phyloP scores from a whole-genome alignment of 345 rosid genomes.

The Barbarea vulgaris region DNA sequence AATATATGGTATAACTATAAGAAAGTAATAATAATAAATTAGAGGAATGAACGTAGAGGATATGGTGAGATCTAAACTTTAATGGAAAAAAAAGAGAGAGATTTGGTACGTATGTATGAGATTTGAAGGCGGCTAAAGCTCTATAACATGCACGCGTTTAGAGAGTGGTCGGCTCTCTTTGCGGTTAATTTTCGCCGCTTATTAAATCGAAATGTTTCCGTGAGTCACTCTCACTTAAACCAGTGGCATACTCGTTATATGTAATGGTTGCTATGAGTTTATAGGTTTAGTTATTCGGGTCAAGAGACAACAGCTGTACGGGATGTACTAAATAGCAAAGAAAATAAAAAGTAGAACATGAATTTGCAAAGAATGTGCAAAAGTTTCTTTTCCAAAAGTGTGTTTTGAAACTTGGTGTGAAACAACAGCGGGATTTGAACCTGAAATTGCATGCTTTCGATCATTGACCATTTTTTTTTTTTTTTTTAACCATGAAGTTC shows the following conservation, averaged over 20 bases:
- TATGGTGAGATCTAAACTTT: slow-evolving; percentile 31
- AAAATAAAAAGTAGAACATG: background rate
- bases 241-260: background rate
- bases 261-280: background rate
- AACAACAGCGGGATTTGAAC: slow-evolving; percentile 21
- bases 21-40: slow-evolving; percentile 28
- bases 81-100: slow-evolving; percentile 26
- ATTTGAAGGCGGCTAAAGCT: slow-evolving; percentile 44
- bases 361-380: slow-evolving; percentile 13
- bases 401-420: slow-evolving; percentile 23
- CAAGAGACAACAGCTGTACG: slow-evolving; percentile 7
- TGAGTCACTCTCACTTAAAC: too few relatives aligned
- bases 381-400: slow-evolving; percentile 10
- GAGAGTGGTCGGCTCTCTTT: slow-evolving; percentile 22
- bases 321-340: background rate
- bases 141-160: slow-evolving; percentile 34
- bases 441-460: slow-evolving; percentile 13
- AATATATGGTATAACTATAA: slow-evolving; percentile 1
- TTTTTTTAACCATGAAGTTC: too few relatives aligned
- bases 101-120: slow-evolving; percentile 14
- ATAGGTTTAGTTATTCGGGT: background rate
- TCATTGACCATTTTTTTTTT: slow-evolving; percentile 26
- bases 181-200: slow-evolving; percentile 37
- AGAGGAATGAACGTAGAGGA: slow-evolving; percentile 29
- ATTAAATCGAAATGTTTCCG: slow-evolving; percentile 12